These are phyloP conservation scores for Lyophyllum shimeji DNA, from an alignment of 768 basidiomycete species.

Conservation along the genomic window DNA sequence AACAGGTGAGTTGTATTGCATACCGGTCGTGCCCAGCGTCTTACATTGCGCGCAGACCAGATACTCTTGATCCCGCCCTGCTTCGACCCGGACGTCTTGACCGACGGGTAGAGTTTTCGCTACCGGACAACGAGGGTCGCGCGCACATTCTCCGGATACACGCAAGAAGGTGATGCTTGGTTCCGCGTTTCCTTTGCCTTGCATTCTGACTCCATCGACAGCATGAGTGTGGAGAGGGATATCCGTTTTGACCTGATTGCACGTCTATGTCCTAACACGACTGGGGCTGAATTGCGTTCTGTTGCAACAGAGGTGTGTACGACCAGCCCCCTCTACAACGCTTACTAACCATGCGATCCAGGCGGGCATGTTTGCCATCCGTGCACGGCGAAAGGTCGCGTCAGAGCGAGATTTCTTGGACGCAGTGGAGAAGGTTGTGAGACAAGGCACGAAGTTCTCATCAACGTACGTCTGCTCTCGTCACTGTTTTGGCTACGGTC, in stretches of 20 bases:
- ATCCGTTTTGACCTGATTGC: slow-evolving; percentile 98
- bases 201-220: slow-evolving; percentile 28
- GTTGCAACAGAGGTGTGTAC: slow-evolving; percentile 88
- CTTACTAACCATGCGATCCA: slow-evolving; percentile 23
- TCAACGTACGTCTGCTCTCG: slow-evolving; percentile 71
- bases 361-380: slow-evolving; percentile 99
- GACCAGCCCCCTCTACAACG: slow-evolving; percentile 1
- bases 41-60: slow-evolving; percentile 59
- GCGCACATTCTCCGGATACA: slow-evolving; percentile 97
- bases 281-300: slow-evolving; percentile 95
- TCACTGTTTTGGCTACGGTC: not conserved
- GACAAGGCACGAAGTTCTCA: slow-evolving; percentile 97
- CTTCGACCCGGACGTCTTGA: slow-evolving; percentile 95
- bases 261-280: slow-evolving; percentile 95
- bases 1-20: slow-evolving; percentile 65
- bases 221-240: slow-evolving; percentile 96
- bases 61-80: slow-evolving; percentile 96
- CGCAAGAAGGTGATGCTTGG: slow-evolving; percentile 69
- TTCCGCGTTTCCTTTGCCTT: not conserved
- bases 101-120: slow-evolving; percentile 92
- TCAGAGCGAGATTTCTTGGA: slow-evolving; percentile 98
- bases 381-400: slow-evolving; percentile 93
- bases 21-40: not conserved
- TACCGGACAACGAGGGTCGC: slow-evolving; percentile 94
- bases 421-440: slow-evolving; percentile 97